Percentiles rank a stretch among this genome's conserved stretches.
Evolutionary conservation across 306 rosid genomes (phyloP).

Genomic region (Ormosia emarginata): DNA sequence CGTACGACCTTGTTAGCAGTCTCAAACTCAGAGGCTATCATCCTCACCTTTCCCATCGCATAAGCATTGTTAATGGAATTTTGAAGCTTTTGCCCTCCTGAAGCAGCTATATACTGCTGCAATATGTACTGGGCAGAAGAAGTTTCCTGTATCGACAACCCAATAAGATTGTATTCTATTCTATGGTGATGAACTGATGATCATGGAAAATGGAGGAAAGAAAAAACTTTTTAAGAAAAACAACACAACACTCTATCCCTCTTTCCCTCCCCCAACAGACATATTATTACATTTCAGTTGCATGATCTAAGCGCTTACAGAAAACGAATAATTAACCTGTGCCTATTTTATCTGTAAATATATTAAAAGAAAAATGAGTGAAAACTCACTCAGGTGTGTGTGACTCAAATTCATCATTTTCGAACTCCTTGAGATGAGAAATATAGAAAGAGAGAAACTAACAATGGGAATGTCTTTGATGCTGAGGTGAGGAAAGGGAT

Average conservation of each 20-base stretch:
- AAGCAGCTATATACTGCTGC: slow-evolving; percentile 81
- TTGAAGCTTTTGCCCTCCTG: slow-evolving; percentile 80
- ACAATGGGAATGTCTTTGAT: slow-evolving; percentile 82
- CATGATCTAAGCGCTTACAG: neutral
- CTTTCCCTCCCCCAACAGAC: neutral
- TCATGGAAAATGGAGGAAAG: neutral
- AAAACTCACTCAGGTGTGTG: neutral
- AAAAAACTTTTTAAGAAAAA: neutral
- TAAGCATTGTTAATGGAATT: slow-evolving; percentile 59
- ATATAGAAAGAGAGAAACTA: slow-evolving; percentile 19
- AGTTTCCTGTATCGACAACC: slow-evolving; percentile 48
- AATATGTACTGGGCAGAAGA: slow-evolving; percentile 81
- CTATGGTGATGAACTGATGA: neutral
- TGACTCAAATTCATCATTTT: neutral
- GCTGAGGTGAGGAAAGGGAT: slow-evolving; percentile 68
- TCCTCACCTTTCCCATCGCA: slow-evolving; percentile 78
- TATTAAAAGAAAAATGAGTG: neutral
- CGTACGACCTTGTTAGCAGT: slow-evolving; percentile 60
- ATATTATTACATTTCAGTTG: neutral
- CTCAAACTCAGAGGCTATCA: slow-evolving; percentile 81
- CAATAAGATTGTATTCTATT: neutral
- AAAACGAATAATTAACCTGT: neutral
- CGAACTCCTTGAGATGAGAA: neutral
- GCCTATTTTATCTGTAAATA: neutral
- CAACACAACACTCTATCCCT: neutral